Conservation (phyloP, 495 filamentous ascomycete species). For the Penicillium canariense region DNA sequence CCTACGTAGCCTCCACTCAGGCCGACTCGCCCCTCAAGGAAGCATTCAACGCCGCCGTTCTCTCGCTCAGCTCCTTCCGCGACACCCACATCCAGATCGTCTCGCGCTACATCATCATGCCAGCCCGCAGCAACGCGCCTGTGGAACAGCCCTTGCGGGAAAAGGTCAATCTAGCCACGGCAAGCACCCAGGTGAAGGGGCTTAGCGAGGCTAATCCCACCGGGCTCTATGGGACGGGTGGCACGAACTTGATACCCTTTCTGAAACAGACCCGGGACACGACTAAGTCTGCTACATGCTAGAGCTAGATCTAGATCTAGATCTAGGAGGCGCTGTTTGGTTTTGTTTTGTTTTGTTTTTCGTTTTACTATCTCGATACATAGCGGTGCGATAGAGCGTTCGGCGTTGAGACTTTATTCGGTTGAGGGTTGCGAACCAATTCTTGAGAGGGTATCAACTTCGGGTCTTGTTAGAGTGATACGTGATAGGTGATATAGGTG, state of each 20-base stretch:
- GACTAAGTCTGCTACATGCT: constrained; percentile 49
- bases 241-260: constrained; percentile 86
- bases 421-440: background rate
- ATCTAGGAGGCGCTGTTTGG: background rate
- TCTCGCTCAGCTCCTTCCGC: constrained; percentile 76
- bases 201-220: constrained; percentile 15
- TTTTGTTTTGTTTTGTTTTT: background rate
- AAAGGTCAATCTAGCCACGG: constrained; percentile 33
- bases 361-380: background rate
- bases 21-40: constrained; percentile 61
- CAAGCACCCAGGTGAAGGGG: constrained; percentile 24
- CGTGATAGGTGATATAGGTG: too few relatives aligned
- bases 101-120: constrained; percentile 84
- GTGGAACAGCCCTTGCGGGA: constrained; percentile 2
- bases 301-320: background rate
- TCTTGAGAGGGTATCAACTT: too few relatives aligned
- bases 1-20: constrained; percentile 64
- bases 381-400: background rate
- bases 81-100: constrained; percentile 95
- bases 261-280: constrained; percentile 89
- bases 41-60: constrained; percentile 83
- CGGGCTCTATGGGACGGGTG: constrained; percentile 77
- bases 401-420: background rate
- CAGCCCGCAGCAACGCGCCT: constrained; percentile 25
- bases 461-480: too few relatives aligned